These are phyloP conservation scores for Podila epigama DNA, from an alignment of 192 early-diverging fungal species.

Conservation along the genomic window DNA sequence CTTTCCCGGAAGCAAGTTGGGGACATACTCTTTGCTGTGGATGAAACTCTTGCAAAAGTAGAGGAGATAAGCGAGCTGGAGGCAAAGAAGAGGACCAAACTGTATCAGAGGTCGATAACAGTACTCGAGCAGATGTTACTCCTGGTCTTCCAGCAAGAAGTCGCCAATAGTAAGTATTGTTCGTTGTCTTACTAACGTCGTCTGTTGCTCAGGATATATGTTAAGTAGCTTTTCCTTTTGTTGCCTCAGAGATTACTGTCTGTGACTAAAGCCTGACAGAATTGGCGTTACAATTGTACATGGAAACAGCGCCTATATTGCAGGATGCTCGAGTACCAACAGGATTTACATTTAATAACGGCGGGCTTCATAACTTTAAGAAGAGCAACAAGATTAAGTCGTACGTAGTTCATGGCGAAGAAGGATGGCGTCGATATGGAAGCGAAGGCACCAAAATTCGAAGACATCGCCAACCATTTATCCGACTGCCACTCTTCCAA, in stretches of 20 bases:
- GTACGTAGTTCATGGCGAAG: background rate
- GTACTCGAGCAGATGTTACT: too few relatives aligned
- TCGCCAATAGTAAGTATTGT: too few relatives aligned
- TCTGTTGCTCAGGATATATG: too few relatives aligned
- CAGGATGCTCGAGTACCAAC: background rate
- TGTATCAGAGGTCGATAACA: background rate
- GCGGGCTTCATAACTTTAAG: background rate
- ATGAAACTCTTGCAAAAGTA: background rate
- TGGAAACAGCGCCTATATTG: background rate
- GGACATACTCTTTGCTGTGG: background rate
- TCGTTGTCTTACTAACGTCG: too few relatives aligned
- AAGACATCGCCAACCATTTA: background rate
- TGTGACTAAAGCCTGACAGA: background rate
- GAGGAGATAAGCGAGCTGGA: slow-evolving; percentile 1
- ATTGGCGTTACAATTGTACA: slow-evolving; percentile 1
- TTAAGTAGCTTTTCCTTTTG: background rate
- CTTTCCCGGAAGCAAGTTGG: background rate
- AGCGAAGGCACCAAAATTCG: background rate
- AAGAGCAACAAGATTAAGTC: background rate
- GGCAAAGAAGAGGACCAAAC: background rate
- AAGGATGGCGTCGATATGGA: background rate
- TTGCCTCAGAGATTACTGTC: background rate
- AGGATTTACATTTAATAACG: background rate
- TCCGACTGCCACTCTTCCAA: background rate
- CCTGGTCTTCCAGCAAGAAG: too few relatives aligned